phyloP scores from a whole-genome alignment of 2,329 filamentous ascomycete species.

The Geosmithia putterillii region DNA sequence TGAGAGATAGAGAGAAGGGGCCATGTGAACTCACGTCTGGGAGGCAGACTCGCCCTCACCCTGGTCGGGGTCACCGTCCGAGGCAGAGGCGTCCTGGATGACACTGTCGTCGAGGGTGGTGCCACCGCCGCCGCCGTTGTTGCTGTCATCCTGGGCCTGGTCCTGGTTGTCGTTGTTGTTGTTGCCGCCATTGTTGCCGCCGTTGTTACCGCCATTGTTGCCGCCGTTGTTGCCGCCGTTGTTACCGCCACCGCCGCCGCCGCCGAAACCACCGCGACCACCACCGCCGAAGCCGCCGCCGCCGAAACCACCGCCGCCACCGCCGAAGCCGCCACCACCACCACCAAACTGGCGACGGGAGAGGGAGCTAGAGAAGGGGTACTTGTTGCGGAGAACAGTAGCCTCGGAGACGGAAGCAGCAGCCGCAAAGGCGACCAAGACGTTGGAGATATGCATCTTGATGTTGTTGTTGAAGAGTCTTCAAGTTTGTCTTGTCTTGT shows the following conservation, averaged over 20 bases:
- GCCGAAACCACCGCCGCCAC: slow-evolving; percentile 1
- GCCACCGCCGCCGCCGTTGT: slow-evolving; percentile 9
- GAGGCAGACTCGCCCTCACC: slow-evolving; percentile 33
- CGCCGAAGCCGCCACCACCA: not conserved
- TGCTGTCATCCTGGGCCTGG: slow-evolving; percentile 3
- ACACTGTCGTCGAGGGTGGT: slow-evolving; percentile 22
- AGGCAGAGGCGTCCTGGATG: slow-evolving; percentile 31
- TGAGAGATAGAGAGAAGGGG: not conserved
- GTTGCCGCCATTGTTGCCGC: slow-evolving; percentile 4
- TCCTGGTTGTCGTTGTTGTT: slow-evolving; percentile 8
- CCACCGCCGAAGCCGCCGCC: not conserved
- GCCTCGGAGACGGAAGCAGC: slow-evolving; percentile 27
- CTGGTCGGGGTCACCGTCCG: slow-evolving; percentile 24
- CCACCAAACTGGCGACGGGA: slow-evolving; percentile 17
- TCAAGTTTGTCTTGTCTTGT: no score
- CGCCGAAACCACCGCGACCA: not conserved
- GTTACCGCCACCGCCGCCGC: slow-evolving; percentile 5
- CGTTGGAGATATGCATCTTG: slow-evolving; percentile 34
- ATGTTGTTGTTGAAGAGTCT: not conserved
- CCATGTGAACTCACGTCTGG: slow-evolving; percentile 19
- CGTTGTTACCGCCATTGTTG: slow-evolving; percentile 5
- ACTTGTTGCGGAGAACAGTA: slow-evolving; percentile 18
- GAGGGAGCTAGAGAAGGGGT: slow-evolving; percentile 16
- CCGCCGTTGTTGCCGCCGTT: slow-evolving; percentile 2
- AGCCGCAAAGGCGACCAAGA: slow-evolving; percentile 30